phyloP scores from a whole-genome alignment of 2,329 filamentous ascomycete species.

The Hypoxylon sp. region DNA sequence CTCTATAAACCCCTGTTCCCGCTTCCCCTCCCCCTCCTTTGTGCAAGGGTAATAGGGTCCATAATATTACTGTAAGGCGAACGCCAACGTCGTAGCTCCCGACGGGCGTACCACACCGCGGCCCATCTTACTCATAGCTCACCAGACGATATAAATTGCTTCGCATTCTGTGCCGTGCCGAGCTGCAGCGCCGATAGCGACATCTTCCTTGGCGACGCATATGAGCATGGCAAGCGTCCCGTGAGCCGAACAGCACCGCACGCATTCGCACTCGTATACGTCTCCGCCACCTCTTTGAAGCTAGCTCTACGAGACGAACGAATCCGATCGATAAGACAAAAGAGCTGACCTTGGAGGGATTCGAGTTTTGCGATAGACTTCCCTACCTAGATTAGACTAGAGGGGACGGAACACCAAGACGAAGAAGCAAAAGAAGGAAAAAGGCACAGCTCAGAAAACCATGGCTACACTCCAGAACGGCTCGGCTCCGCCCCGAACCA shows the following conservation, averaged over 20 bases:
- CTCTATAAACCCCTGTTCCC: not conserved
- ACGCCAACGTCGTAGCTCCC: constrained; percentile 13
- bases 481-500: constrained; percentile 4
- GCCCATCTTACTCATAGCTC: constrained; percentile 23
- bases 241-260: constrained; percentile 4
- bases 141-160: constrained; percentile 1
- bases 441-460: too few species aligned
- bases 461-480: not conserved
- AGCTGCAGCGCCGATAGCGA: constrained; percentile 6
- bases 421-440: too few species aligned
- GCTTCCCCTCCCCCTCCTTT: not conserved
- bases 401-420: not conserved
- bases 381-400: too few species aligned
- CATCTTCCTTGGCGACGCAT: not conserved
- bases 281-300: not conserved
- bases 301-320: not conserved
- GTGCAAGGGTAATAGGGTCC: constrained; percentile 13
- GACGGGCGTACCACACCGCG: not conserved
- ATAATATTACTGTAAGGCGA: constrained; percentile 31
- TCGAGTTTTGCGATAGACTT: not conserved
- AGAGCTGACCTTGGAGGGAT: too few species aligned
- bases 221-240: constrained; percentile 16
- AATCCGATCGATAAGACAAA: not conserved
- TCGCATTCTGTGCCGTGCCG: not conserved
- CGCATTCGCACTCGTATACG: too few species aligned